Percentiles rank a stretch among this genome's conserved stretches.
phyloP scores from a whole-genome alignment of 1,139 yeast species.

The Scheffersomyces parashehatae region DNA sequence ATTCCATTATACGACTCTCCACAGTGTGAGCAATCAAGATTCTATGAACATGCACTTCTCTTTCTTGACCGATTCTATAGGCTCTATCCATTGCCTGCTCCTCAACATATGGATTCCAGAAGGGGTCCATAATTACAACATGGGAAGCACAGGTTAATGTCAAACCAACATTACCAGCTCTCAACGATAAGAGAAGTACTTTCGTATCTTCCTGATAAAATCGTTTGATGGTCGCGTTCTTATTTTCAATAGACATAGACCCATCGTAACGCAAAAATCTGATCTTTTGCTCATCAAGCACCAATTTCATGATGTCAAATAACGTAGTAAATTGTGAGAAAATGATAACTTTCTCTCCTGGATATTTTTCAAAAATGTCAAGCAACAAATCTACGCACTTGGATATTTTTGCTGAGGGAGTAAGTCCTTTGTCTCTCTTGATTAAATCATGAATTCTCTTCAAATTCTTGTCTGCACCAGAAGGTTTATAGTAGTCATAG shows the following conservation, averaged over 20 bases:
- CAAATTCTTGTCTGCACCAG: slow-evolving; percentile 5
- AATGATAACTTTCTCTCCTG: slow-evolving; percentile 67
- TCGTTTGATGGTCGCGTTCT: slow-evolving; percentile 60
- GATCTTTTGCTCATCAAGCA: slow-evolving; percentile 49
- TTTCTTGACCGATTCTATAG: slow-evolving; percentile 86
- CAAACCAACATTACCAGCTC: slow-evolving; percentile 92
- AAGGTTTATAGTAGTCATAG: slow-evolving; percentile 5
- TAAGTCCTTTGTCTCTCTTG: slow-evolving; percentile 23
- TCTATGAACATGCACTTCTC: slow-evolving; percentile 73
- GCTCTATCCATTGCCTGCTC: slow-evolving; percentile 96
- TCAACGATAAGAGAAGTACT: slow-evolving; percentile 71
- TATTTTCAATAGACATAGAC: slow-evolving; percentile 64
- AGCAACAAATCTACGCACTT: slow-evolving; percentile 48
- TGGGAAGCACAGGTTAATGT: slow-evolving; percentile 93
- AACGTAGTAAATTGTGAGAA: slow-evolving; percentile 85
- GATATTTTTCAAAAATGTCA: slow-evolving; percentile 39
- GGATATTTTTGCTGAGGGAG: slow-evolving; percentile 56
- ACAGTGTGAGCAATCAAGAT: slow-evolving; percentile 67
- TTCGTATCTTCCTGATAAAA: slow-evolving; percentile 60
- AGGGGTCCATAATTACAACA: slow-evolving; percentile 87
- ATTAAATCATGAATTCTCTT: slow-evolving; percentile 29
- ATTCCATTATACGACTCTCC: slow-evolving; percentile 79
- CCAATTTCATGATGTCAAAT: slow-evolving; percentile 67
- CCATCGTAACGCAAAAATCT: slow-evolving; percentile 76
- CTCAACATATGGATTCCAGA: slow-evolving; percentile 96